Evolutionary conservation across 2,329 filamentous ascomycete genomes (phyloP), one percentile per base, ranked within the genome.

Genomic region (Monascus ruber): DNA sequence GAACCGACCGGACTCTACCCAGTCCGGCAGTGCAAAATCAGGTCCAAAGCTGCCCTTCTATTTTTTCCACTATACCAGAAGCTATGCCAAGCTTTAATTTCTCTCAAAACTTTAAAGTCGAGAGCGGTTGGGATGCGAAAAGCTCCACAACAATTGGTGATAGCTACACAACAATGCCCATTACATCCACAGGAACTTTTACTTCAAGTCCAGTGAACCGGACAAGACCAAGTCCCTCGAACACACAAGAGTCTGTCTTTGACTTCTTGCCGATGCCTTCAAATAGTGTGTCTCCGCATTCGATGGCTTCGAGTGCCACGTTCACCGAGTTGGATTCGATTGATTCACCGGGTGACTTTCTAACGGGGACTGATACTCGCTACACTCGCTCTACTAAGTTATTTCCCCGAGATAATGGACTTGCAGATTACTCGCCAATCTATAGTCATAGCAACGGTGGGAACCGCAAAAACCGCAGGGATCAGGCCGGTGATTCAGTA

Each of bases 361-460:
- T 41, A 38, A 37, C 31, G 24, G 26, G 43, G 42, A 33, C 39
- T 4, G 35, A 47, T n/a, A 10, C 36, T 10, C 52, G 45, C 31
- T 11, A 47, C 2, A 9, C 36, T 9, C 51, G 44, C 31, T 8
- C 47, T 2, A 37, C 40, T 9, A 47, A 51, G 34, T 38, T 37
- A 1, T 47, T 47, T 26, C 53, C 52, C 24, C 47, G 50, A 42
- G 47, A 51, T 32, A 40, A 40, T 25, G 33, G 33, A 17, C 33
- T 29, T 29, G 3, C 28, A 6, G 28, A 29, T 29, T 29, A 58
- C 9, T 51, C 58, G 0, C 45, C 56, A 0, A 48, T 62, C 6
- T 69, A 69, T 42, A 59, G 58, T 36, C 68, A 66, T 44, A 56
- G 51, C 33, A 55, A 54, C 28, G 55, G 51, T 7, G 55, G 51